Conservation (phyloP, 1,139 yeast species). For the Pichia sp. region DNA sequence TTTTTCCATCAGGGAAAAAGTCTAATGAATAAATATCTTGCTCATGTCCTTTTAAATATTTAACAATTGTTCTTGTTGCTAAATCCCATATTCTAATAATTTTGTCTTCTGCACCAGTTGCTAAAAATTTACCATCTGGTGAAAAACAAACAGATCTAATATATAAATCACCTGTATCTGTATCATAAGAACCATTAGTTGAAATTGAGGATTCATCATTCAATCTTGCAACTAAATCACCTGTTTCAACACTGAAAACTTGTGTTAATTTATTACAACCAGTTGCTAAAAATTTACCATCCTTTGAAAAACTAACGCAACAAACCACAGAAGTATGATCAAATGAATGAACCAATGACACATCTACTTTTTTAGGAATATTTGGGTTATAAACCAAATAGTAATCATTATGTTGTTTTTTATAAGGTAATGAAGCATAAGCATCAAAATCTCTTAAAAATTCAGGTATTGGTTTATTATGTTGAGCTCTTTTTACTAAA, state of each 20-base stretch:
- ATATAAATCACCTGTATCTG: constrained; percentile 71
- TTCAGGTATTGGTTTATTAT: constrained; percentile 72
- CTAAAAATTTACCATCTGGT: constrained; percentile 91
- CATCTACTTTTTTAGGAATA: constrained; percentile 67
- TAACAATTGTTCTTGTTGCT: constrained; percentile 76
- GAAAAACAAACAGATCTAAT: constrained; percentile 94
- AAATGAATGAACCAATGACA: constrained; percentile 80
- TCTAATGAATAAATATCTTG: constrained; percentile 96
- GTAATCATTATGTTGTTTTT: constrained; percentile 82
- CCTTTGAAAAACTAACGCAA: constrained; percentile 89
- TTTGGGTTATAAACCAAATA: constrained; percentile 90
- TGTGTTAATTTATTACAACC: constrained; percentile 97
- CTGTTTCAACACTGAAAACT: constrained; percentile 87
- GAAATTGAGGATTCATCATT: constrained; percentile 66
- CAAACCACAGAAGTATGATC: constrained; percentile 94
- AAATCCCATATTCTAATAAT: constrained; percentile 96
- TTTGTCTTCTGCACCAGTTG: constrained; percentile 98
- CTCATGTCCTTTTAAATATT: constrained; percentile 89
- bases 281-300: constrained; percentile 90
- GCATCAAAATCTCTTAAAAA: constrained; percentile 80
- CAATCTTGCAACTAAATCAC: constrained; percentile 80
- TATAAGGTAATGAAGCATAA: constrained; percentile 67
- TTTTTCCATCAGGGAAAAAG: constrained; percentile 91
- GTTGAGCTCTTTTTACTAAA: constrained; percentile 43
- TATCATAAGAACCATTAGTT: constrained; percentile 34